Evolutionary conservation across 1,284 basidiomycete genomes (phyloP).

Genomic region (Naganishia cerealis): DNA sequence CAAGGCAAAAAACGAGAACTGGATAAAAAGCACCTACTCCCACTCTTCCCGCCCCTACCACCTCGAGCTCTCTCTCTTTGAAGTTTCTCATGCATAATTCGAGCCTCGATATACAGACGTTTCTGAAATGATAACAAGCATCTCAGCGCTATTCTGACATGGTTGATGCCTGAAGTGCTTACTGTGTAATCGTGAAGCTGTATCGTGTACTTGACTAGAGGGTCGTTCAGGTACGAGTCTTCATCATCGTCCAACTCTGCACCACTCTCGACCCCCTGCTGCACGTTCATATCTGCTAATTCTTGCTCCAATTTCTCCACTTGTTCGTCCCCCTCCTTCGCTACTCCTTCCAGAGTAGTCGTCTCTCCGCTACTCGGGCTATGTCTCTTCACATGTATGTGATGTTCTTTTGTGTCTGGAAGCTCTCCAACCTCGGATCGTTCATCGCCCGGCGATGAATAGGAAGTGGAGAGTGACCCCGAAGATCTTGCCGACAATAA

Average conservation of each 20-base stretch:
- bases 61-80: constrained; percentile 22
- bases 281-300: constrained; percentile 7
- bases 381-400: neutral
- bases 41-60: constrained; percentile 26
- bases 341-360: neutral
- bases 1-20: neutral
- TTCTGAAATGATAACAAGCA: neutral
- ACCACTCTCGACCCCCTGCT: neutral
- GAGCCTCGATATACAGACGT: constrained; percentile 29
- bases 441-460: constrained; percentile 15
- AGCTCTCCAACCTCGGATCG: constrained; percentile 24
- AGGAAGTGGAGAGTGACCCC: constrained; percentile 13
- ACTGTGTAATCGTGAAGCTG: constrained; percentile 25
- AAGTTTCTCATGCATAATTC: constrained; percentile 23
- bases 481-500: constrained; percentile 1
- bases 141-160: neutral
- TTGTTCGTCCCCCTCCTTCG: neutral
- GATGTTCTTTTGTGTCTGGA: neutral
- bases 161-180: neutral
- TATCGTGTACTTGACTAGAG: constrained; percentile 22
- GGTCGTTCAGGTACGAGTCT: constrained; percentile 23
- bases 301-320: constrained; percentile 12
- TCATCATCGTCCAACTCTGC: neutral
- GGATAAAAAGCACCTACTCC: constrained; percentile 21
- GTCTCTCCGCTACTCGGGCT: neutral